Evolutionary conservation across 2,329 filamentous ascomycete genomes (phyloP).

Genomic region (Beauveria medogensis): DNA sequence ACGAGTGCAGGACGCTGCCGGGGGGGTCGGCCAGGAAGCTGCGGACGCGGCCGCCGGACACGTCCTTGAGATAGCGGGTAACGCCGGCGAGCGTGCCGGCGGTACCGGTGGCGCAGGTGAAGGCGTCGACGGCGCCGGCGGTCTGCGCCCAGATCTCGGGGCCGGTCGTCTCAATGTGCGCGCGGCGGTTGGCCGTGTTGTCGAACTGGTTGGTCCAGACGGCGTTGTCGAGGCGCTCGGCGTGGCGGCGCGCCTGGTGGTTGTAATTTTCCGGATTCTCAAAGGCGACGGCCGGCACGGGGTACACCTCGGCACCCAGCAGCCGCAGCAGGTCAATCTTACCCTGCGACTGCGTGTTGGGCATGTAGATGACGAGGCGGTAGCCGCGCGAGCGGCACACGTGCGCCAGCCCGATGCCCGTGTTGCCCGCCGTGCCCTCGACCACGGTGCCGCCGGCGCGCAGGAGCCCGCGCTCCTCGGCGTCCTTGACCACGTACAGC

Average conservation of each 20-base stretch:
- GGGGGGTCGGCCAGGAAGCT: slow-evolving; percentile 89
- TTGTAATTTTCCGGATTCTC: slow-evolving; percentile 97
- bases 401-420: slow-evolving; percentile 93
- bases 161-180: slow-evolving; percentile 93
- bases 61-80: slow-evolving; percentile 82
- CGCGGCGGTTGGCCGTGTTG: slow-evolving; percentile 85
- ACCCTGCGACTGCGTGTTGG: slow-evolving; percentile 94
- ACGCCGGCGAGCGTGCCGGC: slow-evolving; percentile 84
- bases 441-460: slow-evolving; percentile 86
- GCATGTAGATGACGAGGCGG: slow-evolving; percentile 98
- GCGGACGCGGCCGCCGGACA: slow-evolving; percentile 70
- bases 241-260: slow-evolving; percentile 85
- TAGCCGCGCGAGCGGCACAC: slow-evolving; percentile 90
- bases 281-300: slow-evolving; percentile 90
- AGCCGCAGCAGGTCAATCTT: slow-evolving; percentile 91
- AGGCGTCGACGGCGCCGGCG: slow-evolving; percentile 75
- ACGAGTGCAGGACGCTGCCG: slow-evolving; percentile 85
- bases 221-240: slow-evolving; percentile 76
- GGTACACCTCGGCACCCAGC: slow-evolving; percentile 89
- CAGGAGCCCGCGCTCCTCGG: slow-evolving; percentile 79
- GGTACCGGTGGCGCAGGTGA: slow-evolving; percentile 91
- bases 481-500: slow-evolving; percentile 86
- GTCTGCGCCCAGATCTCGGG: slow-evolving; percentile 98
- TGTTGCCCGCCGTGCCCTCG: slow-evolving; percentile 96
- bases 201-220: slow-evolving; percentile 99